phyloP scores from a whole-genome alignment of 192 early-diverging fungal genomes.

The Rhizophagus clarus region DNA sequence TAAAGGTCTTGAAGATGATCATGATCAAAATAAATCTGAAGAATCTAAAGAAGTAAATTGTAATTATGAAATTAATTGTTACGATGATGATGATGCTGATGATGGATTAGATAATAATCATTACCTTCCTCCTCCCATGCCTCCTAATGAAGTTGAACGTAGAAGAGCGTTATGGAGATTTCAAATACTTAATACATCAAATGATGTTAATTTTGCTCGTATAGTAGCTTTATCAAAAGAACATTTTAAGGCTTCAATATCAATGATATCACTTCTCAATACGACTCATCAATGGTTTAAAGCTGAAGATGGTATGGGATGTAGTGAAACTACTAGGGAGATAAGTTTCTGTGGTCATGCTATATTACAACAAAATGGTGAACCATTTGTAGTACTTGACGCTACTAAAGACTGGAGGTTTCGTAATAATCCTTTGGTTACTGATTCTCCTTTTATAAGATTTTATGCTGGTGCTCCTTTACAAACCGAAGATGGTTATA shows the following conservation, averaged over 20 bases:
- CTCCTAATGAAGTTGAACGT: constrained; percentile 15
- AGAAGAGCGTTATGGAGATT: constrained; percentile 24
- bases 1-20: background rate
- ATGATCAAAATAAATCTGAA: no score
- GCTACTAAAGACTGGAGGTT: constrained; percentile 52
- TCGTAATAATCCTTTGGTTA: constrained; percentile 44
- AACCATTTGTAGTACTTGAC: constrained; percentile 43
- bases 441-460: constrained; percentile 39
- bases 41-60: no score
- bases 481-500: constrained; percentile 42
- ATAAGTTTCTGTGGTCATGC: constrained; percentile 39
- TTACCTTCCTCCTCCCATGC: constrained; percentile 8
- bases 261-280: constrained; percentile 25
- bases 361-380: constrained; percentile 34
- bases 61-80: background rate
- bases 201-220: constrained; percentile 34
- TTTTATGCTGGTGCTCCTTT: constrained; percentile 53
- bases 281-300: constrained; percentile 32
- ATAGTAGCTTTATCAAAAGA: constrained; percentile 19
- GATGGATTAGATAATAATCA: background rate
- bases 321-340: constrained; percentile 23
- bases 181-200: constrained; percentile 25
- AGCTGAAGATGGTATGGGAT: constrained; percentile 22
- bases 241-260: constrained; percentile 25
- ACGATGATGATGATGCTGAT: background rate